Base-by-base conservation (phyloP, 306 rosid genomes). In the Mimosa pudica region DNA sequence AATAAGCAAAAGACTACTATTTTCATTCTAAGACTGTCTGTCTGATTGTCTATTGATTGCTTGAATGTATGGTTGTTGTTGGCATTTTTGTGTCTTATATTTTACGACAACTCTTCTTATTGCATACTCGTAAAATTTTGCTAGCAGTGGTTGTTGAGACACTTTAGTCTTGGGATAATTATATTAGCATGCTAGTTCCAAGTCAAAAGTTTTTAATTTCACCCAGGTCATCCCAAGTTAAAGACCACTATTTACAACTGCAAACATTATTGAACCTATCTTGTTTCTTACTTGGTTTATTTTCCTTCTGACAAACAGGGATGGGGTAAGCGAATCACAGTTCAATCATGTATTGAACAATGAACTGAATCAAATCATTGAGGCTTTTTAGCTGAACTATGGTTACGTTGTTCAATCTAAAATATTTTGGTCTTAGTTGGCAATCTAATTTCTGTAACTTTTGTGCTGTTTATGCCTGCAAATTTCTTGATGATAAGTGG, bases 301-400 rank as follows among this genome's bases (percentile, higher is more conserved):
- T 77, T 17, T 14, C 10, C 38, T 18, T 73, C 5, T n/a, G 66
- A 61, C 11, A 20, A 58, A 58, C 82, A 96, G 99, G 96, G 99
- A 96, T 75, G 99, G 99, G 41, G 98, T 96, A 16, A 91, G 97
- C 3, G 98, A 96, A 52, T 96, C 99, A 0, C 99, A 96, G 42
- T 96, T 96, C 79, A 96, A 86, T 36, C 97, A 96, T 89, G 99
- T 96, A 3, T 55, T 93, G 85, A 96, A 95, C 71, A 84, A 85
- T 16, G 98, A 95, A 65, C 86, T 95, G 8, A 86, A 89, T 73
- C 98, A 95, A 79, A 91, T 95, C 44, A 89, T 91, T 54, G 86
- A 95, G 97, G 99, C 89, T 66, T 55, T 67, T 24, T 14, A 63
- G 35, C n/a, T 57, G 54, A 52, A 33, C 63, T 18, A 17, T 18